phyloP scores from a whole-genome alignment of 2,329 filamentous ascomycete species.

The Didymella pinodella region DNA sequence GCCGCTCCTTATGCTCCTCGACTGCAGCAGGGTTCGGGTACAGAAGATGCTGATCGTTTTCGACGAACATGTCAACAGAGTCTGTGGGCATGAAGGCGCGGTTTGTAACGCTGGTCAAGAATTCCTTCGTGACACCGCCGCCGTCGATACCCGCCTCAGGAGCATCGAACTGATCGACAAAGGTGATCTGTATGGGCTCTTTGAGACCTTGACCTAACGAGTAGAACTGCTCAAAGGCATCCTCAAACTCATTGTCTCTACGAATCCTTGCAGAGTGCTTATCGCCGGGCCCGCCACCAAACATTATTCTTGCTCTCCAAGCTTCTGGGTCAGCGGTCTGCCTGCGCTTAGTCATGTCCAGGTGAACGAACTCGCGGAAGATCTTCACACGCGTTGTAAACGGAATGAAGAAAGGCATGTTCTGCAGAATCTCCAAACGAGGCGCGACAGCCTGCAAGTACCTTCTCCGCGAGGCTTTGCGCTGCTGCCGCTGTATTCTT shows the following conservation, averaged over 20 bases:
- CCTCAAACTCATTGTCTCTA: constrained; percentile 80
- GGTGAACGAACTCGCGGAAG: constrained; percentile 87
- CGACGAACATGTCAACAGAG: constrained; percentile 72
- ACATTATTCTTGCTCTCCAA: constrained; percentile 69
- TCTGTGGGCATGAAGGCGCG: constrained; percentile 76
- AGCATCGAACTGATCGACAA: constrained; percentile 87
- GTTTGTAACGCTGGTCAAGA: constrained; percentile 84
- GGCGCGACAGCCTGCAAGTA: constrained; percentile 82
- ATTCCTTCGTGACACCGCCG: constrained; percentile 96
- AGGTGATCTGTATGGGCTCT: constrained; percentile 95
- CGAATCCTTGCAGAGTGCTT: constrained; percentile 78
- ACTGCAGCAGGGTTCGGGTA: constrained; percentile 85
- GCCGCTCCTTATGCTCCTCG: constrained; percentile 70
- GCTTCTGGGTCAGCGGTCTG: constrained; percentile 75
- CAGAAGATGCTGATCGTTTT: constrained; percentile 84
- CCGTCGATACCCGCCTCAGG: constrained; percentile 95
- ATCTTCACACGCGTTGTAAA: constrained; percentile 91
- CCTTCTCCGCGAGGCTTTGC: constrained; percentile 72
- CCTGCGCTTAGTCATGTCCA: constrained; percentile 78
- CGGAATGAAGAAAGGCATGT: constrained; percentile 96
- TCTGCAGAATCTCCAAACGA: constrained; percentile 86
- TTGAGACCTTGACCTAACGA: constrained; percentile 82
- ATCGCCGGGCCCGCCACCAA: constrained; percentile 46
- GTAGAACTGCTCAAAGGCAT: constrained; percentile 87
- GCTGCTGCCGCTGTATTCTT: constrained; percentile 68